Base-by-base conservation (phyloP, 2,329 filamentous ascomycete genomes). In the Tothia fuscella region DNA sequence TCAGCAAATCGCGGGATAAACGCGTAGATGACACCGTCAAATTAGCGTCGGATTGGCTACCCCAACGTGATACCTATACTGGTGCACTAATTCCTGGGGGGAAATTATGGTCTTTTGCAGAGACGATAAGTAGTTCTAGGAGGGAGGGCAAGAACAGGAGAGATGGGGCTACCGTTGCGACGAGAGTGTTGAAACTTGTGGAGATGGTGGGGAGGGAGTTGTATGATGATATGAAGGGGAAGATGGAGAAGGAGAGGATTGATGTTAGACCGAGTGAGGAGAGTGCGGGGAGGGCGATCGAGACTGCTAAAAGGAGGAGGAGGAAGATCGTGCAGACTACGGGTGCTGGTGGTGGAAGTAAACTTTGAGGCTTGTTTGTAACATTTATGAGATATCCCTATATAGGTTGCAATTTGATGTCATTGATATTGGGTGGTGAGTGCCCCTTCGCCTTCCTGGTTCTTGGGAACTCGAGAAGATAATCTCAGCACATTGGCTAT, bases 141-240 rank as follows among this genome's bases (percentile, higher is more conserved):
- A 72, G 89, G 32, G 91, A 96, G 64, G 91, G 91, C 6, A 98
- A 96, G 74, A 95, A 96, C 57, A 70, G 91, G 17, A 73, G 89
- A n/a, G 91, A 98, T 58, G 88, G 88, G 10, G 83, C 81, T 1
- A 94, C 87, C 0, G 88, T 96, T 3, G 82, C 80, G 51, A 82
- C 74, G 10, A 72, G 91, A 16, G 89, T 98, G 9, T 61, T 96
- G 28, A 67, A 70, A 5, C 68, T 96, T 50, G 80, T 82, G 6
- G 87, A 93, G 54, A 60, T 71, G 35, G 70, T 94, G 7, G 88
- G 86, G 0, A 61, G 66, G 40, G 69, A 71, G 45, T 58, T 96
- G 16, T 95, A 84, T 60, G 71, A 70, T 29, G 71, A 51, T 20
- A 55, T 24, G 7, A 20, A 29, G 35, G 34, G 25, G 37, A 14